These are phyloP conservation scores for Peziza echinospora DNA, from an alignment of 495 filamentous ascomycete species.

Conservation along the genomic window DNA sequence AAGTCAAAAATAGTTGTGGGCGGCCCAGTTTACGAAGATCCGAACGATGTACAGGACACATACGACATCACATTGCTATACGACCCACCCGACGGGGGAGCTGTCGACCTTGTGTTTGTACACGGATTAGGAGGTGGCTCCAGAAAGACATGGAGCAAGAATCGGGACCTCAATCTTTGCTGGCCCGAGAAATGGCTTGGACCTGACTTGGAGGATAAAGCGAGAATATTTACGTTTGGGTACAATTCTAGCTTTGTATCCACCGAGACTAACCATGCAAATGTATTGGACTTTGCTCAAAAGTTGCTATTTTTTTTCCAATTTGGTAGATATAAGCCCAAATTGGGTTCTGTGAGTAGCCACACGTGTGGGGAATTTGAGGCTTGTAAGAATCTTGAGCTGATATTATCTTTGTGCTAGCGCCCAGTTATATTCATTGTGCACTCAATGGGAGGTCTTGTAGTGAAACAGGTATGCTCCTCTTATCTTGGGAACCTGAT, in stretches of 20 bases:
- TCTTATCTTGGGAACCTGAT: background rate
- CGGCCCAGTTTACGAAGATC: too few species aligned
- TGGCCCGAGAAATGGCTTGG: slow-evolving; percentile 25
- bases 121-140: slow-evolving; percentile 23
- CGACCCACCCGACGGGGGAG: too few species aligned
- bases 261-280: slow-evolving; percentile 6
- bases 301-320: slow-evolving; percentile 11
- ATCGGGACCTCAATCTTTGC: slow-evolving; percentile 11
- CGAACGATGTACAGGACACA: too few species aligned
- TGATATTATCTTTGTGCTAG: slow-evolving; percentile 7
- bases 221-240: slow-evolving; percentile 19
- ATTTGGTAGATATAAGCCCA: slow-evolving; percentile 10
- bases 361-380: background rate
- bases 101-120: slow-evolving; percentile 23
- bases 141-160: slow-evolving; percentile 20
- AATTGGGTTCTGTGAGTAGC: slow-evolving; percentile 6
- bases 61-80: too few species aligned
- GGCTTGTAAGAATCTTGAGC: background rate
- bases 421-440: slow-evolving; percentile 18
- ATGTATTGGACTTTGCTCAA: slow-evolving; percentile 17
- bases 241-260: slow-evolving; percentile 18
- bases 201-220: slow-evolving; percentile 7
- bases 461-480: slow-evolving; percentile 16
- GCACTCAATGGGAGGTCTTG: slow-evolving; percentile 21
- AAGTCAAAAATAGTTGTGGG: too few species aligned